Conservation (phyloP, 192 early-diverging fungal species). For the Thamnidium elegans region DNA sequence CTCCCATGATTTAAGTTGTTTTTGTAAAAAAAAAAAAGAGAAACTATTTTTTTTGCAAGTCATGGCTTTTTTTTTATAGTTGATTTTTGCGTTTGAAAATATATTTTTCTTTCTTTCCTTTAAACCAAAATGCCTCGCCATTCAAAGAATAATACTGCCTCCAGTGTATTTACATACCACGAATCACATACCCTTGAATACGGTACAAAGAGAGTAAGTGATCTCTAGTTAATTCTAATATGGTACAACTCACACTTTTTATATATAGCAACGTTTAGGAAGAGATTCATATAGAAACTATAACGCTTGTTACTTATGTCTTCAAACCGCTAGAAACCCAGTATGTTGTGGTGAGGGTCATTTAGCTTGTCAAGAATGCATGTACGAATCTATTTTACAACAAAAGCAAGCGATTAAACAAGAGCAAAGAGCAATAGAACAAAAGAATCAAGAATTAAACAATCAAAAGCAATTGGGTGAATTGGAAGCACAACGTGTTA, state of each 20-base stretch:
- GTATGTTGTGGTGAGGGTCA: constrained; percentile 74
- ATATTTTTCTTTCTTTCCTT: neutral
- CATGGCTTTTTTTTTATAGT: no score
- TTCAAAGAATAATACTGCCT: constrained; percentile 92
- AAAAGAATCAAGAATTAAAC: constrained; percentile 44
- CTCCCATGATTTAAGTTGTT: constrained; percentile 8
- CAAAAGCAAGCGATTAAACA: constrained; percentile 80
- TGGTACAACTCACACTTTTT: neutral
- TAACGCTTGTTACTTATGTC: constrained; percentile 87
- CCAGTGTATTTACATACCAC: constrained; percentile 87
- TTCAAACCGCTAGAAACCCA: constrained; percentile 71
- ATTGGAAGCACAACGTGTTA: constrained; percentile 49
- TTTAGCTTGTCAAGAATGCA: constrained; percentile 88
- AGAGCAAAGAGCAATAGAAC: constrained; percentile 44
- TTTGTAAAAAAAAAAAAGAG: neutral
- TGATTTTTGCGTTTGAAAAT: neutral
- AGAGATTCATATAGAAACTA: constrained; percentile 79
- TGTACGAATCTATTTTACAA: constrained; percentile 74
- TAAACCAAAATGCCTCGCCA: constrained; percentile 67
- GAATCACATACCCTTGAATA: constrained; percentile 85
- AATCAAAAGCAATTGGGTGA: constrained; percentile 36
- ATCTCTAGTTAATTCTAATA: neutral
- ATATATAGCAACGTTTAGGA: constrained; percentile 69
- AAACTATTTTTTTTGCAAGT: neutral
- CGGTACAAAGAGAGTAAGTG: constrained; percentile 76